A percentile compares a stretch with the other conserved stretches of the same genome.
Evolutionary conservation across 768 basidiomycete species (phyloP).

Genomic region (Glaciozyma martinii): DNA sequence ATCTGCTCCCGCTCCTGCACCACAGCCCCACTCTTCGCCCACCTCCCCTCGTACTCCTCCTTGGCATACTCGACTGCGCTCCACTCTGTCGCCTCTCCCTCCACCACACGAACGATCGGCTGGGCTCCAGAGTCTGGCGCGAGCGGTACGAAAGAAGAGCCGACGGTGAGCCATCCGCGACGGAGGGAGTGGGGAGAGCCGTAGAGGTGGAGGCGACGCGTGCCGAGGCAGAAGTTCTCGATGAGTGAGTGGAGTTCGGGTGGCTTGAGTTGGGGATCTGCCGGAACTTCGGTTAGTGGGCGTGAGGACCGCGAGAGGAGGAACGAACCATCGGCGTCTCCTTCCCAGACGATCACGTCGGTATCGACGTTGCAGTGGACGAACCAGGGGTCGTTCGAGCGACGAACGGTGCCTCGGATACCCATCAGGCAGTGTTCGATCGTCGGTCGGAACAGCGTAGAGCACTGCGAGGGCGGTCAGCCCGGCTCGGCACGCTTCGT

Average conservation of each 20-base stretch:
- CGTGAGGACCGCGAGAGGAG: background rate
- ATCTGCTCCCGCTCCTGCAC: conserved; percentile 4
- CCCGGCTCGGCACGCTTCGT: conserved; percentile 48
- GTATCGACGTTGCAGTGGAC: conserved; percentile 98
- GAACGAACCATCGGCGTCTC: conserved; percentile 52
- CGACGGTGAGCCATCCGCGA: conserved; percentile 83
- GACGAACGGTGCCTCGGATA: conserved; percentile 88
- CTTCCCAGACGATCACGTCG: conserved; percentile 95
- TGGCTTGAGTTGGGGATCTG: conserved; percentile 75
- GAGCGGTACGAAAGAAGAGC: background rate
- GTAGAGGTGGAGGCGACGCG: conserved; percentile 82
- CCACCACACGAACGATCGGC: conserved; percentile 15
- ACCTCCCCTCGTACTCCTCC: conserved; percentile 10
- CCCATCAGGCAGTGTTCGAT: conserved; percentile 97
- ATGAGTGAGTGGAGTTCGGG: conserved; percentile 93
- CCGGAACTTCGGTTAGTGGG: background rate
- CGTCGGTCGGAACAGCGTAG: conserved; percentile 73
- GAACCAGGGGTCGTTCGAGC: conserved; percentile 90
- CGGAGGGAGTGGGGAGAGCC: conserved; percentile 59
- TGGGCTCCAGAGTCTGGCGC: conserved; percentile 32
- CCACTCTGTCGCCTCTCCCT: conserved; percentile 39
- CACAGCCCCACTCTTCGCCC: background rate
- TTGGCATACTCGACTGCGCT: conserved; percentile 20
- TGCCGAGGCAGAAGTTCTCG: conserved; percentile 94
- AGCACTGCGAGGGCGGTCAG: conserved; percentile 57